Base-by-base conservation (phyloP, 768 basidiomycete species). In the Rhodotorula babjevae region DNA sequence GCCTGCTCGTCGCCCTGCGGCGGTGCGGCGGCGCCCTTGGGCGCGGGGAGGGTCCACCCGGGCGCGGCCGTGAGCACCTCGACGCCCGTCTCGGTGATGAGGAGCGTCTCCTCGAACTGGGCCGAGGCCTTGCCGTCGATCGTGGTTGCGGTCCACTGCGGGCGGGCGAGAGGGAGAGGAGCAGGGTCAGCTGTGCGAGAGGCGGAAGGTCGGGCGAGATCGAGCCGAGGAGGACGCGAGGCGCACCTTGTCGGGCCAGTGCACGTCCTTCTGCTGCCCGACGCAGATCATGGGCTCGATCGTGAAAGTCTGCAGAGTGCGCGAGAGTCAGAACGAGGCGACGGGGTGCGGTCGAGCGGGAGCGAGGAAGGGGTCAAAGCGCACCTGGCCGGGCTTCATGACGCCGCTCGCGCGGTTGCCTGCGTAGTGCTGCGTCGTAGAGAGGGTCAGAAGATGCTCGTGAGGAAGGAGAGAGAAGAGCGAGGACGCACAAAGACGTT, bases 61-160 rank as follows among this genome's bases (percentile, higher is more conserved):
- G 70, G 77, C 21, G 76, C 77, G 11, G 68, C 73, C 4, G 79
- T 79, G 36, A 79, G 68, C 29, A 79, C 69, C 61, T 79, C 79
- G 47, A 76, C 67, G 46, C 79, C 79, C 6, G 63, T 68, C 25
- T 68, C 68, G 15, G 79, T 79, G 44, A 79, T 69, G 36, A 99
- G 81, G 49, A 99, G 83, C 1, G 95, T 97, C 79, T 99, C 96
- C 81, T 99, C 96, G 79, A 97, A 99, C 79, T 99, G 96, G 2
- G 96, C 96, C 71, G 91, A 93, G 67, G 86, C 84, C 80, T 90
- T 90, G 33, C 93, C 95, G 81, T 97, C 95, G 21, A 85, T 81
- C 10, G 96, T 99, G 31, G 90, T 92, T 2, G 94, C 92, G 6
- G 95, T 98, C 95, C 95, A 98, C 79, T 75, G 53, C 31, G 19